Base-by-base conservation (phyloP, 192 early-diverging fungal species). In the Piromyces sp. region DNA sequence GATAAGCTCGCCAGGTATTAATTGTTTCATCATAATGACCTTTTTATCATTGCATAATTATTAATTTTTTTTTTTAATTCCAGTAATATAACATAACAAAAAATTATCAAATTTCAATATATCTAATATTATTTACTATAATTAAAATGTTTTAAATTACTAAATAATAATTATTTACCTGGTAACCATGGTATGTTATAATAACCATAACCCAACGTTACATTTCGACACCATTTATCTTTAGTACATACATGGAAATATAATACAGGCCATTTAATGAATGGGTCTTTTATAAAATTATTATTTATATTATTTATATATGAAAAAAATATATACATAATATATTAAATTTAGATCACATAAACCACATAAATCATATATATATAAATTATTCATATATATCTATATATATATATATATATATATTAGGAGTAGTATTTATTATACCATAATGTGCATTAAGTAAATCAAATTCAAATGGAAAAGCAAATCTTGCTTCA, bases 161-260 rank as follows among this genome's bases (percentile, higher is more conserved):
- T 7, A 36, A 36, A 36, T 7, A 36, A 36, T 26, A 80, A 38
- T n/a, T 5, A 19, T 79, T 30, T 83, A 86, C 87, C 87, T 28
- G 85, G 80, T 30, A 30, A 30, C 79, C 58, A 58, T 15, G 87
- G 87, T 13, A 88, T 58, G 30, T 84, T 80, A 12, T 84, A 30
- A 79, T 82, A 85, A 22, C 86, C 87, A 80, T 88, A 88, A 29
- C 88, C 88, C 15, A 83, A 58, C 15, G 86, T 82, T 16, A 80
- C 12, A 79, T 84, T 82, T 30, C 88, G 22, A 37, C 84, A 84
- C 87, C 87, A 88, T 29, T 37, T 79, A 80, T 88, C 87, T 30
- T 85, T 83, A n/a, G 84, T 82, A 81, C 81, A 79, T 11, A 88
- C 86, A 30, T 87, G 81, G 31, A 88, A 79, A 79, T 79, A 85